These are phyloP conservation scores for Hyphopichia burtonii DNA, from an alignment of 1,139 yeast genomes.

Conservation along the genomic window DNA sequence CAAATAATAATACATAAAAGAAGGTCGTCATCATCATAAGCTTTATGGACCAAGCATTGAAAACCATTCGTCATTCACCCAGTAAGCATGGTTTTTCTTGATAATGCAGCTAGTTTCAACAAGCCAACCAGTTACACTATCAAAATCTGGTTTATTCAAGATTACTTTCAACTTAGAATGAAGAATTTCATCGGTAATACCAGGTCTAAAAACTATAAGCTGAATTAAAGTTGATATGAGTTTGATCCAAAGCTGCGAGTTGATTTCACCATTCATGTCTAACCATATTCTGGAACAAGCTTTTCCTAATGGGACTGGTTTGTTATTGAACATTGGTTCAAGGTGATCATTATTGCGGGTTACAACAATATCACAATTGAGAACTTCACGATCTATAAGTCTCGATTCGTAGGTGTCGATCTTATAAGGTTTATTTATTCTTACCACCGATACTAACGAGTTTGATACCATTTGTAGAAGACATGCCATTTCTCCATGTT, in stretches of 20 bases:
- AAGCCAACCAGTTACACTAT: slow-evolving; percentile 59
- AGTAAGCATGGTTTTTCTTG: slow-evolving; percentile 33
- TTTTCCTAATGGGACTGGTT: slow-evolving; percentile 53
- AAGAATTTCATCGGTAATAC: slow-evolving; percentile 42
- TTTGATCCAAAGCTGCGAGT: slow-evolving; percentile 58
- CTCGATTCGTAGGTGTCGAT: slow-evolving; percentile 63
- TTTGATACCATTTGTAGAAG: slow-evolving; percentile 47
- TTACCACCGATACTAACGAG: slow-evolving; percentile 36
- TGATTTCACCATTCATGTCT: slow-evolving; percentile 60
- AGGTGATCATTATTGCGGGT: slow-evolving; percentile 7
- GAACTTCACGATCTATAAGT: slow-evolving; percentile 55
- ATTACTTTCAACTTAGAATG: slow-evolving; percentile 38
- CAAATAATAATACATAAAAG: not conserved
- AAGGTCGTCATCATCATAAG: too few relatives aligned
- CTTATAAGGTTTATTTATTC: slow-evolving; percentile 53
- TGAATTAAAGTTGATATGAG: slow-evolving; percentile 49
- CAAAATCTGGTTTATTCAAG: slow-evolving; percentile 50
- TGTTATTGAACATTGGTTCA: slow-evolving; percentile 2
- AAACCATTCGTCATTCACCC: slow-evolving; percentile 57
- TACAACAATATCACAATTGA: slow-evolving; percentile 62
- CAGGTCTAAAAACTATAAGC: slow-evolving; percentile 65
- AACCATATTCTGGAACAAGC: slow-evolving; percentile 77
- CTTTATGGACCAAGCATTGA: slow-evolving; percentile 21
- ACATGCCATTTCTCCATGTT: slow-evolving; percentile 57
- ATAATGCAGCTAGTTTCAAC: slow-evolving; percentile 37